Percentiles rank a stretch among this genome's conserved stretches.
Evolutionary conservation across 1,284 basidiomycete species (phyloP).

Genomic region (Boletus sp.): DNA sequence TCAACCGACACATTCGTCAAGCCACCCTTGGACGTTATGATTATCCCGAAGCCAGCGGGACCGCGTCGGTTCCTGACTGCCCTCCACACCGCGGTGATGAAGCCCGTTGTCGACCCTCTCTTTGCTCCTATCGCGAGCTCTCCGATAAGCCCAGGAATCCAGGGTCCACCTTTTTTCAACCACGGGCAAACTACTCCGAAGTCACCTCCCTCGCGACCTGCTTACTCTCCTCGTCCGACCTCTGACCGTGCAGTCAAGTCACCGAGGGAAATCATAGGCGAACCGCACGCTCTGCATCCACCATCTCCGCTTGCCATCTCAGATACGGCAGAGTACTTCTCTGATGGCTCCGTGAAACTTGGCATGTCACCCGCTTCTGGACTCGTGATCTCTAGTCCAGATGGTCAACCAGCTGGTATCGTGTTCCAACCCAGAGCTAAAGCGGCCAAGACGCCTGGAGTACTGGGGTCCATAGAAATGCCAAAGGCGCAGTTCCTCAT

Average conservation of each 20-base stretch:
- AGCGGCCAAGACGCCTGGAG: slow-evolving; percentile 26
- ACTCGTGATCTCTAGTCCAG: slow-evolving; percentile 86
- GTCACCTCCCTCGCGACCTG: slow-evolving; percentile 41
- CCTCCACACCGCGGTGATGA: slow-evolving; percentile 80
- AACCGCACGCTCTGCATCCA: slow-evolving; percentile 44
- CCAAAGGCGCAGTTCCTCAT: slow-evolving; percentile 38
- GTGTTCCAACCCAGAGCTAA: slow-evolving; percentile 83
- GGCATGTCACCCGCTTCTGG: slow-evolving; percentile 81
- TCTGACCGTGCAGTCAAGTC: slow-evolving; percentile 61
- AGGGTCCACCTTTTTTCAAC: slow-evolving; percentile 43
- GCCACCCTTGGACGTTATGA: slow-evolving; percentile 77
- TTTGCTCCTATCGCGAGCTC: slow-evolving; percentile 92
- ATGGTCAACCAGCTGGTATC: slow-evolving; percentile 90
- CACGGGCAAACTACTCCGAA: slow-evolving; percentile 34
- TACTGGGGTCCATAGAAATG: slow-evolving; percentile 12
- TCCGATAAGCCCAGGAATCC: slow-evolving; percentile 65
- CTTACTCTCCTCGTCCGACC: slow-evolving; percentile 48
- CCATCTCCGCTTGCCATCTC: slow-evolving; percentile 71
- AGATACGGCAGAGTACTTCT: slow-evolving; percentile 87
- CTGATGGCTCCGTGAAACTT: slow-evolving; percentile 64
- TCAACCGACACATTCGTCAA: slow-evolving; percentile 37
- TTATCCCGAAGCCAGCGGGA: slow-evolving; percentile 93
- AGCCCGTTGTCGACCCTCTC: slow-evolving; percentile 82
- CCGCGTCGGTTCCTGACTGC: slow-evolving; percentile 88
- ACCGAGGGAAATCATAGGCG: slow-evolving; percentile 42